These are phyloP conservation scores for Pulveroboletus sp. DNA, from an alignment of 768 basidiomycete genomes.

Conservation along the genomic window DNA sequence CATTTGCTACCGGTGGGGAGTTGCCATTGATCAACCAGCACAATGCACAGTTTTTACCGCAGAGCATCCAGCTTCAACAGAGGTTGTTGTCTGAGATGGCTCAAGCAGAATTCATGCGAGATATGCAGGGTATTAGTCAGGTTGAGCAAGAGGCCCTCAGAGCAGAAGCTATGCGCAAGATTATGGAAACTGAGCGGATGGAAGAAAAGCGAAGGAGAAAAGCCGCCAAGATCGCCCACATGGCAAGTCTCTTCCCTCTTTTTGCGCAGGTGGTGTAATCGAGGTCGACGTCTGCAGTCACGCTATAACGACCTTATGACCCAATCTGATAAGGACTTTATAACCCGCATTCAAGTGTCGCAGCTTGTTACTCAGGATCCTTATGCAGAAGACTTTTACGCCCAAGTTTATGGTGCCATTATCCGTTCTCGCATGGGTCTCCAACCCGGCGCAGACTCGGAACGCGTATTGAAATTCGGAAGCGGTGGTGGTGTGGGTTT, in stretches of 20 bases:
- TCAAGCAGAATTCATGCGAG: constrained; percentile 64
- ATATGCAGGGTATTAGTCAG: constrained; percentile 58
- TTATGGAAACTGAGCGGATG: constrained; percentile 86
- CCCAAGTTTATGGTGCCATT: constrained; percentile 90
- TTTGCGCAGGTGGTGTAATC: background rate
- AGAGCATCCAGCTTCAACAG: constrained; percentile 72
- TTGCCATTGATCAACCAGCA: constrained; percentile 47
- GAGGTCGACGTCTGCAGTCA: constrained; percentile 44
- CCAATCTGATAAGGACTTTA: constrained; percentile 98
- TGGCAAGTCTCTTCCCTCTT: constrained; percentile 48
- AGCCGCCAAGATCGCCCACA: constrained; percentile 83
- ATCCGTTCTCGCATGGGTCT: constrained; percentile 76
- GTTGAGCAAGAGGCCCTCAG: constrained; percentile 69
- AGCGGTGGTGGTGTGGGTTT: constrained; percentile 86
- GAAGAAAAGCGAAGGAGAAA: constrained; percentile 81
- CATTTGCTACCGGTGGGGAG: constrained; percentile 28
- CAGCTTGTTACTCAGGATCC: constrained; percentile 97
- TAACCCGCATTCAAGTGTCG: constrained; percentile 97
- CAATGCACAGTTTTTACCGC: constrained; percentile 52
- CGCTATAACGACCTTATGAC: constrained; percentile 96
- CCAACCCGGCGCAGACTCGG: constrained; percentile 54
- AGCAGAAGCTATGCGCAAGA: constrained; percentile 82
- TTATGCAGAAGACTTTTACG: constrained; percentile 97
- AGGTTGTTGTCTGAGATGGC: constrained; percentile 74
- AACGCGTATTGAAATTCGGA: constrained; percentile 83